phyloP scores from a whole-genome alignment of 2,329 filamentous ascomycete species.

The Myriosclerotinia curreyana region DNA sequence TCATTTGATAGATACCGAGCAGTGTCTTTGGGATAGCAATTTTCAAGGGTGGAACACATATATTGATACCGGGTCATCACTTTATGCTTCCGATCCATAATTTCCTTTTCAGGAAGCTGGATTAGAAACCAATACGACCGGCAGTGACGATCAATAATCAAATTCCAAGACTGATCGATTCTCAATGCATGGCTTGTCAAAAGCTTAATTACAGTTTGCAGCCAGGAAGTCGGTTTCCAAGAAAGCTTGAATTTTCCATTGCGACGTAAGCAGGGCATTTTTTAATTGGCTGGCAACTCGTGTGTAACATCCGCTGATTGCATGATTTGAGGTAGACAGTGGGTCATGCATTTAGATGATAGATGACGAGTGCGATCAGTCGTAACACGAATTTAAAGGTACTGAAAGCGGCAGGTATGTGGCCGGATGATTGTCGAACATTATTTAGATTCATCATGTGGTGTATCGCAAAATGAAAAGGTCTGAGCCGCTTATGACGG shows the following conservation, averaged over 20 bases:
- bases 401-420: constrained; percentile 12
- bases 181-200: constrained; percentile 1
- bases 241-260: constrained; percentile 10
- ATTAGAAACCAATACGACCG: not conserved
- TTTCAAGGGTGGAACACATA: constrained; percentile 11
- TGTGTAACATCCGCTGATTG: constrained; percentile 2
- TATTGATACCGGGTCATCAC: not conserved
- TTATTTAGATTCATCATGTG: not conserved
- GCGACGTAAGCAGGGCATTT: not conserved
- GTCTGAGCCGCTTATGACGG: not conserved
- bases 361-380: constrained; percentile 6
- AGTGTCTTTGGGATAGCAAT: constrained; percentile 21
- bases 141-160: constrained; percentile 2
- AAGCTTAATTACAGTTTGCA: constrained; percentile 16
- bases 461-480: not conserved
- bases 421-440: constrained; percentile 7
- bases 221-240: constrained; percentile 4
- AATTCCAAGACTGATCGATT: not conserved
- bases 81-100: constrained; percentile 5
- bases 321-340: not conserved
- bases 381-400: constrained; percentile 2
- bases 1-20: not conserved
- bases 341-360: not conserved
- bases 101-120: constrained; percentile 18
- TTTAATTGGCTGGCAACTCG: constrained; percentile 9